Evolutionary conservation across 495 filamentous ascomycete species (phyloP).

Genomic region (Delitschia confertaspora): DNA sequence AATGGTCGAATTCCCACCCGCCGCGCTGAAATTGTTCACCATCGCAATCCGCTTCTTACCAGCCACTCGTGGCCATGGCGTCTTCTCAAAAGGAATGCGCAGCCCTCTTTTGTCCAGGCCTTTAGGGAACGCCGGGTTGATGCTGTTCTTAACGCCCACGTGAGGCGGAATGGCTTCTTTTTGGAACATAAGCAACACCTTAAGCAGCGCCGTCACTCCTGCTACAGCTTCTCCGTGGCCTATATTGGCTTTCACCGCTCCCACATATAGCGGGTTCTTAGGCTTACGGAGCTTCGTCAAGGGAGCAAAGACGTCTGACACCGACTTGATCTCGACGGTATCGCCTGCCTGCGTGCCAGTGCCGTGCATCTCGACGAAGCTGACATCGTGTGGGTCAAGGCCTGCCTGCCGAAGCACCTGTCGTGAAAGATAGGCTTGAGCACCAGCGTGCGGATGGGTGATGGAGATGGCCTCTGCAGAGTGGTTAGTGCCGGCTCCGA

Average conservation of each 20-base stretch:
- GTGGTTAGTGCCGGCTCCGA: conserved; percentile 31
- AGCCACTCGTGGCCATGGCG: conserved; percentile 7
- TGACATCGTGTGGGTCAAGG: conserved; percentile 25
- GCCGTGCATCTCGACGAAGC: conserved; percentile 38
- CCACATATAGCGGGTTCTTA: conserved; percentile 26
- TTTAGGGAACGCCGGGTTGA: conserved; percentile 37
- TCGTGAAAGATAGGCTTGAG: conserved; percentile 25
- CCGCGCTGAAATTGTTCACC: conserved; percentile 31
- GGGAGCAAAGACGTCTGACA: conserved; percentile 28
- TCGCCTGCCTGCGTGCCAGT: conserved; percentile 40
- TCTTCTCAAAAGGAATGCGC: conserved; percentile 22
- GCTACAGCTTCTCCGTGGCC: conserved; percentile 34
- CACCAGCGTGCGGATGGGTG: conserved; percentile 32
- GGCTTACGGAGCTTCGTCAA: background rate
- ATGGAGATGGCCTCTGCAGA: conserved; percentile 35
- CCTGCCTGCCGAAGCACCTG: conserved; percentile 17
- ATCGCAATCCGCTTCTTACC: conserved; percentile 20
- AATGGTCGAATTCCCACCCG: conserved; percentile 30
- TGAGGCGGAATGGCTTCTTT: conserved; percentile 36
- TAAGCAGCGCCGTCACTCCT: conserved; percentile 34
- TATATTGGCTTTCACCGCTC: conserved; percentile 32
- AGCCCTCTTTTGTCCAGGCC: conserved; percentile 27
- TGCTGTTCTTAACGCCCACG: conserved; percentile 33
- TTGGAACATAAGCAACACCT: conserved; percentile 36
- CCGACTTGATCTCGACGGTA: conserved; percentile 32